A percentile compares a stretch with the other conserved stretches of the same genome.
Conservation (phyloP, 345 rosid species). For the Luvunga scandens region DNA sequence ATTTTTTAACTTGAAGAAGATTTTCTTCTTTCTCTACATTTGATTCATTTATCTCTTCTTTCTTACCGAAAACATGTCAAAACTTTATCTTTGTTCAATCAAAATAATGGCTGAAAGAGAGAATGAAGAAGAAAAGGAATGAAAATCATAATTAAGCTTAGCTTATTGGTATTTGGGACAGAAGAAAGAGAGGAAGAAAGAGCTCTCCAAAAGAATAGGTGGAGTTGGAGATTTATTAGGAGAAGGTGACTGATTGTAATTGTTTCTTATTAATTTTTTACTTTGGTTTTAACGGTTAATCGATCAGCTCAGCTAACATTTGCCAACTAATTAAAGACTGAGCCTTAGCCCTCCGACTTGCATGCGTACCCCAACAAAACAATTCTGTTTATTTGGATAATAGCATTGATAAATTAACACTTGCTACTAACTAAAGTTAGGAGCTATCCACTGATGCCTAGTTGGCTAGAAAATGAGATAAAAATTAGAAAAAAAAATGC, state of each 20-base stretch:
- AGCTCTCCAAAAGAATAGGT: constrained; percentile 11
- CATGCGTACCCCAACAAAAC: neutral
- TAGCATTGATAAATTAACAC: no score
- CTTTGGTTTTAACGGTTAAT: neutral
- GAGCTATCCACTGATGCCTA: no score
- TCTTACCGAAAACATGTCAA: neutral
- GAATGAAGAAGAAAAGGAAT: neutral
- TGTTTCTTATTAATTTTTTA: neutral
- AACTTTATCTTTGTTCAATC: neutral
- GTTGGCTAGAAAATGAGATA: neutral
- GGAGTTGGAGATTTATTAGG: constrained; percentile 25
- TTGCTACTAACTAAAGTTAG: no score
- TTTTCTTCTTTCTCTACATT: neutral
- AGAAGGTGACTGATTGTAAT: neutral
- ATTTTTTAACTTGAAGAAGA: neutral
- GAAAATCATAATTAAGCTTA: neutral
- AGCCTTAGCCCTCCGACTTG: neutral
- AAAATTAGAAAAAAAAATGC: neutral
- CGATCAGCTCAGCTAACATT: neutral
- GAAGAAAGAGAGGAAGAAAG: neutral
- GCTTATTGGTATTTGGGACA: neutral
- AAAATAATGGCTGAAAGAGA: neutral
- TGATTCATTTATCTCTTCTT: neutral
- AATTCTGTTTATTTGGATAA: no score
- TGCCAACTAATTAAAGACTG: constrained; percentile 5